phyloP scores from a whole-genome alignment of 1,139 yeast genomes.

The Kodamaea alishanica region DNA sequence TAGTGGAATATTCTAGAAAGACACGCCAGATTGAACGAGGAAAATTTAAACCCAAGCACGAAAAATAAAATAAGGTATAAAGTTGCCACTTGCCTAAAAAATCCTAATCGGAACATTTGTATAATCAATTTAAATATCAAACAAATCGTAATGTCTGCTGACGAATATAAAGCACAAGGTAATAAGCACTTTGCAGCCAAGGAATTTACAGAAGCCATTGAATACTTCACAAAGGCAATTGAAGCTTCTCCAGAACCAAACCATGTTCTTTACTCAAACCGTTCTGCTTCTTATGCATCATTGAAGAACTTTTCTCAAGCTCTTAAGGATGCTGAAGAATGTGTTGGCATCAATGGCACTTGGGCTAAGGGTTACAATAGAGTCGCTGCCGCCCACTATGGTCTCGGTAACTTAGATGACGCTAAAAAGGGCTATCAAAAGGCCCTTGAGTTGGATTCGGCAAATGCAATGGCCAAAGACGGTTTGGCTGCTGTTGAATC shows the following conservation, averaged over 20 bases:
- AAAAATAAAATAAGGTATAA: too few species aligned
- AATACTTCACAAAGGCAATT: conserved; percentile 79
- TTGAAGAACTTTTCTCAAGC: conserved; percentile 71
- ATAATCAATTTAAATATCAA: conserved; percentile 1
- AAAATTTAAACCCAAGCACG: not conserved
- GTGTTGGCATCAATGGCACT: conserved; percentile 70
- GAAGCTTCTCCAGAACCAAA: conserved; percentile 78
- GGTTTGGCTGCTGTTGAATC: conserved; percentile 72
- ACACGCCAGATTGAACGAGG: not conserved
- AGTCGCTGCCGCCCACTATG: conserved; percentile 89
- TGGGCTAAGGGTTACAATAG: conserved; percentile 97
- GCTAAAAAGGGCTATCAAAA: conserved; percentile 69
- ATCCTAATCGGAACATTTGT: not conserved
- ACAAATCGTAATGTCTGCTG: conserved; percentile 45
- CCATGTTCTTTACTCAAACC: conserved; percentile 86
- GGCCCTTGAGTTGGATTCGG: conserved; percentile 78
- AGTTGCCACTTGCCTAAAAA: too few species aligned
- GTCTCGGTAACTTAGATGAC: conserved; percentile 71
- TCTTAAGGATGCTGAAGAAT: conserved; percentile 75
- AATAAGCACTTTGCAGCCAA: conserved; percentile 89
- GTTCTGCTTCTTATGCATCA: conserved; percentile 91
- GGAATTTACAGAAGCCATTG: conserved; percentile 77
- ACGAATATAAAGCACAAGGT: conserved; percentile 77
- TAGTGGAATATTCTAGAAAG: conserved; percentile 6
- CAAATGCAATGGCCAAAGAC: conserved; percentile 81